Evolutionary conservation across 495 filamentous ascomycete species (phyloP).

Genomic region (Durotheca rogersii): DNA sequence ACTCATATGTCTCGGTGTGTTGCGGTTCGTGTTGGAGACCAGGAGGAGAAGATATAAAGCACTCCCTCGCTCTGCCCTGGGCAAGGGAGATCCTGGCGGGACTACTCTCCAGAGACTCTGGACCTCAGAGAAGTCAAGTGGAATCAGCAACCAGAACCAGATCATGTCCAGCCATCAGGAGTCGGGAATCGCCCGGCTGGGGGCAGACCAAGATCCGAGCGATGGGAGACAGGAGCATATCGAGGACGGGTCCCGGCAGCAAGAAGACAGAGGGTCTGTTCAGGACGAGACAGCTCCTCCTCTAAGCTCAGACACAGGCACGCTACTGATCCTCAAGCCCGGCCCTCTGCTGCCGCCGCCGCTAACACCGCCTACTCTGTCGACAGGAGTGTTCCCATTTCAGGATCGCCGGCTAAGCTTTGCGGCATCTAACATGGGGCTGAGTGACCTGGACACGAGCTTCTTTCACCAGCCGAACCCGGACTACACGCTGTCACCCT

Average conservation of each 20-base stretch:
- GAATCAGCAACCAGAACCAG: slow-evolving; percentile 14
- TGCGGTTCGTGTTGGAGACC: slow-evolving; percentile 13
- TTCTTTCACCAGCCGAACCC: slow-evolving; percentile 46
- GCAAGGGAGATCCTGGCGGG: slow-evolving; percentile 1
- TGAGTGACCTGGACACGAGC: slow-evolving; percentile 38
- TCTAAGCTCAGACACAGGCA: slow-evolving; percentile 16
- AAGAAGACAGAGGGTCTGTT: slow-evolving; percentile 7
- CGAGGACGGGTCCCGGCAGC: slow-evolving; percentile 17
- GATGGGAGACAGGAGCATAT: slow-evolving; percentile 12
- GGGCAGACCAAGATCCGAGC: slow-evolving; percentile 2
- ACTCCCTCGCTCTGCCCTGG: slow-evolving; percentile 4
- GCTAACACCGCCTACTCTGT: slow-evolving; percentile 41
- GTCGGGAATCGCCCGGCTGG: slow-evolving; percentile 11
- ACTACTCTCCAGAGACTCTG: slow-evolving; percentile 13
- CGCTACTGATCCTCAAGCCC: slow-evolving; percentile 31
- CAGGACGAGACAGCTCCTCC: slow-evolving; percentile 13
- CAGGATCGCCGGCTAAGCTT: slow-evolving; percentile 43
- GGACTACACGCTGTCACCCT: slow-evolving; percentile 35
- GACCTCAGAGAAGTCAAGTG: slow-evolving; percentile 30
- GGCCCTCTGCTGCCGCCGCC: slow-evolving; percentile 43
- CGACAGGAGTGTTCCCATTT: slow-evolving; percentile 36
- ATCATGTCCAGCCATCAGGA: slow-evolving; percentile 32
- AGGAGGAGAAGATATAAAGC: slow-evolving; percentile 34
- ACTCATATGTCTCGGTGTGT: slow-evolving; percentile 31
- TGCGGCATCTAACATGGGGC: slow-evolving; percentile 40